A percentile compares a stretch with the other conserved stretches of the same genome.
Conservation (phyloP, 306 rosid species). For the Mimosa pudica region DNA sequence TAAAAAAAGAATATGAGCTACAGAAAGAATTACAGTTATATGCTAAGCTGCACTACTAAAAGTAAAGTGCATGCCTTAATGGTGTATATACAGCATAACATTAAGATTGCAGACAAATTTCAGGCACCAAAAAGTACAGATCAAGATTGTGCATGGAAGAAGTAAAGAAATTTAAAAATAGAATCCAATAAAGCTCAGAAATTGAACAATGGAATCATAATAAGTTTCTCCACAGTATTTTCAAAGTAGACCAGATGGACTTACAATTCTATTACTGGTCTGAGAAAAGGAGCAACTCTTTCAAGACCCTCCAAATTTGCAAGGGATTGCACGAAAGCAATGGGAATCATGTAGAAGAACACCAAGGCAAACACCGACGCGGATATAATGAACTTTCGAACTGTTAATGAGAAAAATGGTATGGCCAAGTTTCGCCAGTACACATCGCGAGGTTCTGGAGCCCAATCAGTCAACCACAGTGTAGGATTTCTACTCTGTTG, state of each 20-base stretch:
- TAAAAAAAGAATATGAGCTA: neutral
- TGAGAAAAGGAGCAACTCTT: slow-evolving; percentile 96
- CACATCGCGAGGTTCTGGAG: slow-evolving; percentile 91
- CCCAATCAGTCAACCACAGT: slow-evolving; percentile 92
- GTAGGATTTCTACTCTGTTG: slow-evolving; percentile 95
- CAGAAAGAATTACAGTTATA: neutral
- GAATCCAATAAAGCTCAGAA: slow-evolving; percentile 20
- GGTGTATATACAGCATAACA: neutral
- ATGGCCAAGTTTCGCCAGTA: slow-evolving; percentile 92
- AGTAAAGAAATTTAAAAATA: slow-evolving; percentile 8
- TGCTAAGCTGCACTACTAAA: neutral
- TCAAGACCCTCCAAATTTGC: slow-evolving; percentile 99
- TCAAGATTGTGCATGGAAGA: slow-evolving; percentile 13
- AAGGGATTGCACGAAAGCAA: slow-evolving; percentile 96
- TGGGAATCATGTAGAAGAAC: slow-evolving; percentile 98
- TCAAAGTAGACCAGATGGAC: slow-evolving; percentile 39
- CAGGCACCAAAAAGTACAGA: slow-evolving; percentile 20
- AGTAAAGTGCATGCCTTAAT: slow-evolving; percentile 1
- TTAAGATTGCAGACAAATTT: slow-evolving; percentile 12
- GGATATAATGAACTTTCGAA: slow-evolving; percentile 73
- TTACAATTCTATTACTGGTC: slow-evolving; percentile 91
- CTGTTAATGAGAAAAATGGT: slow-evolving; percentile 84
- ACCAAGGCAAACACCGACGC: slow-evolving; percentile 79
- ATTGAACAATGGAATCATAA: slow-evolving; percentile 9
- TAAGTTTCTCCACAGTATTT: slow-evolving; percentile 16